A percentile compares a stretch with the other conserved stretches of the same genome.
These are phyloP conservation scores for Xerocomus spinulosus DNA, from an alignment of 768 basidiomycete genomes.

Conservation along the genomic window DNA sequence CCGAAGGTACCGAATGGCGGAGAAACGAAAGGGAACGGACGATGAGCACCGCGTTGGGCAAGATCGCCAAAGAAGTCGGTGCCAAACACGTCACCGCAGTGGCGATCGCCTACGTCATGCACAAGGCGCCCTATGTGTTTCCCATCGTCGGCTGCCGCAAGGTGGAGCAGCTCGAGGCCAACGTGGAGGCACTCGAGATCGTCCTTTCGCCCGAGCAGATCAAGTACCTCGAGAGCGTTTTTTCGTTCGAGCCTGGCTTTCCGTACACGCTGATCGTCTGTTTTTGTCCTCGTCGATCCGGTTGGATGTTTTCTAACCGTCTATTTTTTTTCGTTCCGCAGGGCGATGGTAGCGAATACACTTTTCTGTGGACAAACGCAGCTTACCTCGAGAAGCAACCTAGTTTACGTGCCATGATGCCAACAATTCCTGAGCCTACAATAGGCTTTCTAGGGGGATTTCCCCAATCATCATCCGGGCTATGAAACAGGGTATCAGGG, in stretches of 20 bases:
- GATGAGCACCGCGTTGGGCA: conserved; percentile 42
- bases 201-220: conserved; percentile 43
- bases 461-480: neutral
- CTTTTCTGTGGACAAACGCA: conserved; percentile 8
- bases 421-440: neutral
- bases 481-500: neutral
- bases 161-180: conserved; percentile 46
- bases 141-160: conserved; percentile 51
- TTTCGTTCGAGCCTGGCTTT: conserved; percentile 48
- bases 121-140: conserved; percentile 51
- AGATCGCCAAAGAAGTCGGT: conserved; percentile 48
- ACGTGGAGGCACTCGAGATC: conserved; percentile 48
- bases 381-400: conserved; percentile 22
- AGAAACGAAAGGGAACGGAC: conserved; percentile 42
- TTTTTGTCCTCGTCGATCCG: conserved; percentile 1
- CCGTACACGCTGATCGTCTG: conserved; percentile 31
- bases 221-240: conserved; percentile 37
- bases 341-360: conserved; percentile 27
- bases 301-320: neutral
- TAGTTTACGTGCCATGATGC: conserved; percentile 1
- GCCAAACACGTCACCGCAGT: conserved; percentile 42
- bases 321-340: conserved; percentile 3
- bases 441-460: neutral
- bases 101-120: conserved; percentile 47
- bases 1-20: conserved; percentile 36